A percentile compares a stretch with the other conserved stretches of the same genome.
Evolutionary conservation across 306 rosid species (phyloP).

Genomic region (Quercus bicolor): DNA sequence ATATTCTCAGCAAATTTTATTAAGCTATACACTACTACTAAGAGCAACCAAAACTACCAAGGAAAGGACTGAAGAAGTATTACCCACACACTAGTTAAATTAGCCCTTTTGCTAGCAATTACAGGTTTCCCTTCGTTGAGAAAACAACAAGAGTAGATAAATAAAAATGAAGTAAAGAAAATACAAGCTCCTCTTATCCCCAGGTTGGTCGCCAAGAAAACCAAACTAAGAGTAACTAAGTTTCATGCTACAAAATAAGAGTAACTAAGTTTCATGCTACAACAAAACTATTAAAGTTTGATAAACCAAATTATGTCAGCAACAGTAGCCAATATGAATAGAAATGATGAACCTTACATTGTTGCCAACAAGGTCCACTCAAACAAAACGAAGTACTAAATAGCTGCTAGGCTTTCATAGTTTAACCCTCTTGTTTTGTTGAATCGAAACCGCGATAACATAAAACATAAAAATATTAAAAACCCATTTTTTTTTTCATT

Average conservation of each 20-base stretch:
- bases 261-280: background rate
- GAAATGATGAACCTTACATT: background rate
- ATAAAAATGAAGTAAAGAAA: background rate
- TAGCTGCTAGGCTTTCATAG: too few species aligned
- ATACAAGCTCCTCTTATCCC: background rate
- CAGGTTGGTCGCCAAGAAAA: background rate
- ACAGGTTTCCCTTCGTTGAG: slow-evolving; percentile 33
- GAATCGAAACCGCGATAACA: background rate
- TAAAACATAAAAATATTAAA: background rate
- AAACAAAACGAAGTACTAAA: background rate
- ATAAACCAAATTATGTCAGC: background rate
- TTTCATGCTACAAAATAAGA: slow-evolving; percentile 1
- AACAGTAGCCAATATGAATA: background rate
- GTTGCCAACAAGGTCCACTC: background rate
- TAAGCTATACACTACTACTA: background rate
- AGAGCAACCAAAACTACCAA: background rate
- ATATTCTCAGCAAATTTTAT: too few species aligned
- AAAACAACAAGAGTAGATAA: slow-evolving; percentile 16
- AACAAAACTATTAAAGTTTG: background rate
- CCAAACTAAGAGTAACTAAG: slow-evolving; percentile 3
- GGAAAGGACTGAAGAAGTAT: slow-evolving; percentile 9
- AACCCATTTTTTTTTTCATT: background rate
- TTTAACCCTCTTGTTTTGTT: background rate
- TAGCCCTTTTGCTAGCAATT: slow-evolving; percentile 30
- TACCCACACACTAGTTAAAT: slow-evolving; percentile 46